These are phyloP conservation scores for Auricularia sp. DNA, from an alignment of 768 basidiomycete genomes.

Conservation along the genomic window DNA sequence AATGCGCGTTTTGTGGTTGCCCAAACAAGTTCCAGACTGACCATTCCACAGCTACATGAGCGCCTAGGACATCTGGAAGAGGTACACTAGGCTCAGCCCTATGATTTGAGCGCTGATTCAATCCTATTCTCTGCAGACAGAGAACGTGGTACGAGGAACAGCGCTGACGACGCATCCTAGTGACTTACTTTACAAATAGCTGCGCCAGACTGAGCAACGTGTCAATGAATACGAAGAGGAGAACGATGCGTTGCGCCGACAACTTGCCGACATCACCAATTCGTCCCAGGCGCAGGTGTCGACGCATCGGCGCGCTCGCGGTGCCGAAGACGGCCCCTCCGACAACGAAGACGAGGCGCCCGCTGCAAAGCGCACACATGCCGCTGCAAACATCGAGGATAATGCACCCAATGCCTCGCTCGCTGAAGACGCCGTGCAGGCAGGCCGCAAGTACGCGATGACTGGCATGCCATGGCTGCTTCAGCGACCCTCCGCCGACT, in stretches of 20 bases:
- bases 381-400: no score
- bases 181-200: not conserved
- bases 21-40: no score
- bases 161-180: no score
- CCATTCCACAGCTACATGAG: no score
- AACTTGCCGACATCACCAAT: not conserved
- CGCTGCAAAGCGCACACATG: not conserved
- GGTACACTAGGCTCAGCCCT: no score
- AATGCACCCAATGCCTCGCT: no score
- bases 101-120: no score
- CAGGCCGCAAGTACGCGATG: not conserved
- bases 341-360: not conserved
- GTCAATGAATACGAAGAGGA: not conserved
- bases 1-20: no score
- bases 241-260: not conserved
- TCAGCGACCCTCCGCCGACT: not conserved
- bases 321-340: not conserved
- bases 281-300: not conserved
- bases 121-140: no score
- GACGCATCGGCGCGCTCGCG: not conserved
- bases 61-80: no score
- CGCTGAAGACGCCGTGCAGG: not conserved
- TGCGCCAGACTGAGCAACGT: not conserved
- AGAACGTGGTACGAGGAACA: no score
- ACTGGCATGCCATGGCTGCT: not conserved